Percentiles rank a stretch among this genome's conserved stretches.
These are phyloP conservation scores for Aureobasidium sp. DNA, from an alignment of 2,329 filamentous ascomycete species.

Conservation along the genomic window DNA sequence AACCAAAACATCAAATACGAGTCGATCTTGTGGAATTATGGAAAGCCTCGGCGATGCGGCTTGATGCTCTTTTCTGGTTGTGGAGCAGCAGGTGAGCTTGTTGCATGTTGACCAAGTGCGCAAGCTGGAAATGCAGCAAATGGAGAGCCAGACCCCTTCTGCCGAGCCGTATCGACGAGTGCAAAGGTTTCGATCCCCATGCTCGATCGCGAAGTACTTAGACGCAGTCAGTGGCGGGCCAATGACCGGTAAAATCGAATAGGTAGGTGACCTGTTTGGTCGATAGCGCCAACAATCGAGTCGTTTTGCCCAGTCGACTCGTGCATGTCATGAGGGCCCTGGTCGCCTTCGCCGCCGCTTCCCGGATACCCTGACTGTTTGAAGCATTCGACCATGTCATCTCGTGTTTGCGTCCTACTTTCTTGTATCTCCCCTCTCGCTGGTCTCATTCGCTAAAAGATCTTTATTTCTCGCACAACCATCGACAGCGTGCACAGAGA, in stretches of 20 bases:
- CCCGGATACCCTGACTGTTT: not conserved
- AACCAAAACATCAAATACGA: not conserved
- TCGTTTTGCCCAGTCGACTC: not conserved
- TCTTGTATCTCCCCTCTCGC: not conserved
- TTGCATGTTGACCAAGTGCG: not conserved
- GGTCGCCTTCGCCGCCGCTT: conserved; percentile 2
- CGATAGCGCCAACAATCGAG: not conserved
- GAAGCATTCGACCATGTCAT: not conserved
- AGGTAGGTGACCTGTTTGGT: not conserved
- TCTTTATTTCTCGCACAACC: not conserved
- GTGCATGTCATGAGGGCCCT: conserved; percentile 4
- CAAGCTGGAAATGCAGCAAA: too few relatives aligned
- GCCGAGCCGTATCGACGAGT: not conserved
- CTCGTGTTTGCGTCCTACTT: not conserved
- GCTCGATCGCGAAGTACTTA: not conserved
- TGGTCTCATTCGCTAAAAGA: not conserved
- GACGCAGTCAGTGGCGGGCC: not conserved
- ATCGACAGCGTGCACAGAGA: not conserved
- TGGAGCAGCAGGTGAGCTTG: not conserved
- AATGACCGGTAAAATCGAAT: not conserved
- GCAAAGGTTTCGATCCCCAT: not conserved
- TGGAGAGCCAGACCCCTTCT: not conserved
- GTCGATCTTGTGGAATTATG: not conserved
- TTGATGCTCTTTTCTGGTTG: too few relatives aligned
- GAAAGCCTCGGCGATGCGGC: not conserved